Evolutionary conservation across 2,329 filamentous ascomycete species (phyloP), one percentile per base, ranked within the genome.

Genomic region (Epichloe scottii): DNA sequence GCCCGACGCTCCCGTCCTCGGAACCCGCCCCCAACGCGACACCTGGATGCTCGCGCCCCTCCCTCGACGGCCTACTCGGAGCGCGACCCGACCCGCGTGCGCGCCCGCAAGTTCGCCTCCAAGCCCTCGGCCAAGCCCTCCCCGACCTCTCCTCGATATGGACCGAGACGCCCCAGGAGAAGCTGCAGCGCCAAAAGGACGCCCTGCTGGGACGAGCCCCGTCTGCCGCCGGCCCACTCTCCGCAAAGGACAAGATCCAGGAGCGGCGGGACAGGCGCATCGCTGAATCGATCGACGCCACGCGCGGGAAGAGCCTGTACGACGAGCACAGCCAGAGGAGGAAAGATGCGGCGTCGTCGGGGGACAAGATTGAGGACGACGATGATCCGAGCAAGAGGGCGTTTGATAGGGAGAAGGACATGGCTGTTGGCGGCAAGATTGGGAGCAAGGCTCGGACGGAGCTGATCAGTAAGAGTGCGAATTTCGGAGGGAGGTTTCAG

Each of bases 381-480:
- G 91, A 96, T 67, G 90, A 97, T 63, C 91, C 93, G 0, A 95
- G 89, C 66, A 85, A 86, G 67, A 76, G 91, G 54, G 85, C 81
- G 0, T 97, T 97, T 68, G 89, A 96, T 69, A 78, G 82, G 55
- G 88, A 96, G 66, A 97, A 96, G 71, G 93, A 97, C 66, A 95
- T 97, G 81, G 85, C 81, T 39, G 70, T 87, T 2, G 84, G 84
- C 8, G 79, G 81, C 17, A 81, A 79, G 60, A 81, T 96, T 49
- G 85, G 82, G 26, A 73, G 82, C 57, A 76, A 82, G 37, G 83
- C 95, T 71, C 80, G 84, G 58, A 80, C 80, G 59, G 86, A 96
- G 58, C 72, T 97, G 71, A 66, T 96, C 53, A 85, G 79, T 57
- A 85, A 85, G 63, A 86, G 89, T 4, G 79, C 82, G 15, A 85